phyloP scores from a whole-genome alignment of 1,284 basidiomycete genomes.

The Entoloma clypeatum region DNA sequence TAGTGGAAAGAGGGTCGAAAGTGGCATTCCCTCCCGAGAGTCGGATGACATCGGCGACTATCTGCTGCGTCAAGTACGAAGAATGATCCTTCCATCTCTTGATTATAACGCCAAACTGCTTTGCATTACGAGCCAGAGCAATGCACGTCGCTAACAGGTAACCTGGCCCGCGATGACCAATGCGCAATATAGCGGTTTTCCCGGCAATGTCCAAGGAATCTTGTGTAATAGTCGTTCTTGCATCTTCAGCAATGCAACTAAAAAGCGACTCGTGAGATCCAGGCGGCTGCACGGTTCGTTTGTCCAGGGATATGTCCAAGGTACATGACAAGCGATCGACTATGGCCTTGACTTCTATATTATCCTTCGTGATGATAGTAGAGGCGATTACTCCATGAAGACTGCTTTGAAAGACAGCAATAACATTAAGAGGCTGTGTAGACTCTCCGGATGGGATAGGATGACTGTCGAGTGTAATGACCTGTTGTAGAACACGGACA shows the following conservation, averaged over 20 bases:
- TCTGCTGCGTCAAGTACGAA: constrained; percentile 26
- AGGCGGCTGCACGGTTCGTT: constrained; percentile 23
- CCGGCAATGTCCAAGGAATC: constrained; percentile 26
- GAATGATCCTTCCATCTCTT: constrained; percentile 28
- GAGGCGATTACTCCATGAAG: constrained; percentile 22
- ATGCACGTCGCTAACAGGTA: constrained; percentile 36
- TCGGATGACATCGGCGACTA: constrained; percentile 47
- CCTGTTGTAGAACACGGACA: constrained; percentile 36
- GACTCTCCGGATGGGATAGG: constrained; percentile 21
- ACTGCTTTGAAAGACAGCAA: constrained; percentile 24
- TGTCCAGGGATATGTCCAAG: constrained; percentile 30
- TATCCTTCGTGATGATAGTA: constrained; percentile 12
- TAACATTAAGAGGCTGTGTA: constrained; percentile 26
- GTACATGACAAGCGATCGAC: constrained; percentile 18
- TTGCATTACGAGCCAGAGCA: constrained; percentile 28
- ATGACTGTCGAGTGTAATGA: constrained; percentile 27
- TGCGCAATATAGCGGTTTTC: constrained; percentile 28
- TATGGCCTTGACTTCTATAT: constrained; percentile 18
- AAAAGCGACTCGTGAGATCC: constrained; percentile 26
- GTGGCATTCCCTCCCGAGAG: constrained; percentile 46
- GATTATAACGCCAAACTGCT: constrained; percentile 22
- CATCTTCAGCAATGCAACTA: constrained; percentile 19
- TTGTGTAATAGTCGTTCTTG: constrained; percentile 23
- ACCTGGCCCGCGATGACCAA: constrained; percentile 46
- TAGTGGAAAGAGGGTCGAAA: constrained; percentile 73